These are phyloP conservation scores for Lachnellula willkommii DNA, from an alignment of 2,329 filamentous ascomycete species.

Conservation along the genomic window DNA sequence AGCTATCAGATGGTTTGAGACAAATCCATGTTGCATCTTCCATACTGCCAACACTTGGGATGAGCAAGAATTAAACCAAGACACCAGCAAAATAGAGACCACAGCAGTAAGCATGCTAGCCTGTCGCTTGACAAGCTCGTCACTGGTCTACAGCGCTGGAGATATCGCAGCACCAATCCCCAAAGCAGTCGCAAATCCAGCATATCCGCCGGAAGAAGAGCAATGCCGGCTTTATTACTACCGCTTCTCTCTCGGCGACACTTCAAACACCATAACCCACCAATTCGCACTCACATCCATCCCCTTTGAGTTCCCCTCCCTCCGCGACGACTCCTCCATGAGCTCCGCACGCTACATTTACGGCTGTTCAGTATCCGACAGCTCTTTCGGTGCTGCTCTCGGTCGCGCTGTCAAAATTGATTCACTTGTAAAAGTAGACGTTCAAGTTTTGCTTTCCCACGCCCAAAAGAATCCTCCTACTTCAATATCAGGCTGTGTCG, in stretches of 20 bases:
- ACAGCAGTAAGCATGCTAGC: conserved; percentile 56
- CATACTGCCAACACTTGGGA: conserved; percentile 71
- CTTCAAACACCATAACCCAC: conserved; percentile 42
- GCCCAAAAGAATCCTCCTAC: conserved; percentile 43
- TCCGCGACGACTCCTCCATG: conserved; percentile 53
- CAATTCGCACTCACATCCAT: conserved; percentile 62
- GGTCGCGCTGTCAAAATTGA: conserved; percentile 64
- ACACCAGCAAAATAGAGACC: conserved; percentile 27
- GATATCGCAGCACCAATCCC: conserved; percentile 52
- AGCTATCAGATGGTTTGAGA: conserved; percentile 61
- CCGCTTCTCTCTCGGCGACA: conserved; percentile 45
- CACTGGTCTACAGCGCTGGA: conserved; percentile 59
- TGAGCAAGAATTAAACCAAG: conserved; percentile 30
- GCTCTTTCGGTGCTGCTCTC: conserved; percentile 53
- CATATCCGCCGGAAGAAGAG: conserved; percentile 46
- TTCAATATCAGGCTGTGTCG: conserved; percentile 56
- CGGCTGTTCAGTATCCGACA: conserved; percentile 56
- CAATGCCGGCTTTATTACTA: conserved; percentile 69
- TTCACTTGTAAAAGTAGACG: conserved; percentile 58
- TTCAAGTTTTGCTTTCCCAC: conserved; percentile 44
- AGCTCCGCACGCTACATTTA: conserved; percentile 55
- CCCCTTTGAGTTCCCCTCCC: conserved; percentile 62
- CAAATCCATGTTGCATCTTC: conserved; percentile 62
- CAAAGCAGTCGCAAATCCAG: conserved; percentile 20
- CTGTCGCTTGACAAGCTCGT: conserved; percentile 61